Percentiles rank a stretch among this genome's conserved stretches.
Evolutionary conservation across 2,329 filamentous ascomycete species (phyloP).

Genomic region (Colletotrichum agaves): DNA sequence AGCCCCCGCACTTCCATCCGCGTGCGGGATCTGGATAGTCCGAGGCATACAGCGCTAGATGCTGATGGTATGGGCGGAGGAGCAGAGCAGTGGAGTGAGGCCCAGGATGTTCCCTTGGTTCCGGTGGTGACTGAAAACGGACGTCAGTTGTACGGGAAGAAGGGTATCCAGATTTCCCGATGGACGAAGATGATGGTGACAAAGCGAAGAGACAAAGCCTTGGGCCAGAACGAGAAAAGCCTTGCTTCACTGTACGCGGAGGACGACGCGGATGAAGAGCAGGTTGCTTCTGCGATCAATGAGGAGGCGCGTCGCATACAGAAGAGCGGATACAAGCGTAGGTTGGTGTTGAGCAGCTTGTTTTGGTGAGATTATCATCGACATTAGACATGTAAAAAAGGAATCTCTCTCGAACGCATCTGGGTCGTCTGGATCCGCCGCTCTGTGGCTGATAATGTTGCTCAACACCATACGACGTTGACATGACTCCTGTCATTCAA

Average conservation of each 20-base stretch:
- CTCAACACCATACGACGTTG: no score
- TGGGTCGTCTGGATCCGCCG: no score
- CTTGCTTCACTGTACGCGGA: not conserved
- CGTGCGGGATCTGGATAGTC: not conserved
- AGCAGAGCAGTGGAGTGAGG: not conserved
- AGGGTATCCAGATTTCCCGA: not conserved
- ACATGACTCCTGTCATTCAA: no score
- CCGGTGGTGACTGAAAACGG: slow-evolving; percentile 23
- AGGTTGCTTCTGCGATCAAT: not conserved
- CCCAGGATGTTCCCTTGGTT: not conserved
- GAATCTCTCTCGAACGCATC: no score
- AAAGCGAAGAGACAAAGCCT: slow-evolving; percentile 9
- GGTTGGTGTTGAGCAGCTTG: slow-evolving; percentile 3
- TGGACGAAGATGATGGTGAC: slow-evolving; percentile 16
- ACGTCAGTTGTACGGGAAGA: slow-evolving; percentile 18
- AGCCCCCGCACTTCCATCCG: slow-evolving; percentile 2
- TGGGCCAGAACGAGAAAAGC: slow-evolving; percentile 13
- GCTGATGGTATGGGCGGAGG: not conserved
- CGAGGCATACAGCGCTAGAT: not conserved
- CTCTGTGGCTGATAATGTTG: no score
- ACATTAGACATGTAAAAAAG: no score
- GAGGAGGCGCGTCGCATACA: not conserved
- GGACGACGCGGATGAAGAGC: not conserved
- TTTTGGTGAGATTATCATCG: slow-evolving; percentile 3
- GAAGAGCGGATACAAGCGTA: not conserved